Percentiles rank a stretch among this genome's conserved stretches.
phyloP scores from a whole-genome alignment of 2,329 filamentous ascomycete genomes.

The Phoma herbarum region DNA sequence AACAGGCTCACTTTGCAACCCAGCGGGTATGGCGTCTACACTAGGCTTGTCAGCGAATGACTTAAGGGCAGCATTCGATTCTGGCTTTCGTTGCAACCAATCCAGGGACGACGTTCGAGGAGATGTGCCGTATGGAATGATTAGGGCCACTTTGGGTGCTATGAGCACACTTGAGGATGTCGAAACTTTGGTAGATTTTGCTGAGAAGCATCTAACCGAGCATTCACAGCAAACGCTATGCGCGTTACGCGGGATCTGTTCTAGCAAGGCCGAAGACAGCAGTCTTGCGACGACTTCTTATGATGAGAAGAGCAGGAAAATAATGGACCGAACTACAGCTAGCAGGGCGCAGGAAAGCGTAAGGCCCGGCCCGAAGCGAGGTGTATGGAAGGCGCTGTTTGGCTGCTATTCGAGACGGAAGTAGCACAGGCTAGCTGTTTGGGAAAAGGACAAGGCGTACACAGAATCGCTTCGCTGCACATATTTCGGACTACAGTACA shows the following conservation, averaged over 20 bases:
- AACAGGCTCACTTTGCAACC: conserved; percentile 66
- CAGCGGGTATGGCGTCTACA: conserved; percentile 59
- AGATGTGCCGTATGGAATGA: conserved; percentile 65
- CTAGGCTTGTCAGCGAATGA: conserved; percentile 63
- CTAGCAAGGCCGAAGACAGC: conserved; percentile 3
- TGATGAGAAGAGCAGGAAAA: conserved; percentile 4
- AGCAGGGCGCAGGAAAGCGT: background rate
- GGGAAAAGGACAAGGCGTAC: background rate
- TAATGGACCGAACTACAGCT: background rate
- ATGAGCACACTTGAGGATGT: conserved; percentile 68
- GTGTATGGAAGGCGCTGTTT: conserved; percentile 8
- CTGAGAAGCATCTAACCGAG: conserved; percentile 17
- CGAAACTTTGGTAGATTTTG: conserved; percentile 36
- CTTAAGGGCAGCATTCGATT: conserved; percentile 63
- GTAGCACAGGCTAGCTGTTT: background rate
- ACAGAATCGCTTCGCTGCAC: background rate
- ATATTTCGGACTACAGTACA: conserved; percentile 6
- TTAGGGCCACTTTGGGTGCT: conserved; percentile 68
- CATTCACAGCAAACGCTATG: conserved; percentile 1
- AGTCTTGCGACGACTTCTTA: conserved; percentile 4
- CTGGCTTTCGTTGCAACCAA: conserved; percentile 66
- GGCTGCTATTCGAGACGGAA: conserved; percentile 12
- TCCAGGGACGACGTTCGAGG: conserved; percentile 62
- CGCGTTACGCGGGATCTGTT: background rate
- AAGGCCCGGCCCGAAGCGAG: conserved; percentile 14